Evolutionary conservation across 257 asterid genomes (phyloP).

Genomic region (Gentiana dahurica): DNA sequence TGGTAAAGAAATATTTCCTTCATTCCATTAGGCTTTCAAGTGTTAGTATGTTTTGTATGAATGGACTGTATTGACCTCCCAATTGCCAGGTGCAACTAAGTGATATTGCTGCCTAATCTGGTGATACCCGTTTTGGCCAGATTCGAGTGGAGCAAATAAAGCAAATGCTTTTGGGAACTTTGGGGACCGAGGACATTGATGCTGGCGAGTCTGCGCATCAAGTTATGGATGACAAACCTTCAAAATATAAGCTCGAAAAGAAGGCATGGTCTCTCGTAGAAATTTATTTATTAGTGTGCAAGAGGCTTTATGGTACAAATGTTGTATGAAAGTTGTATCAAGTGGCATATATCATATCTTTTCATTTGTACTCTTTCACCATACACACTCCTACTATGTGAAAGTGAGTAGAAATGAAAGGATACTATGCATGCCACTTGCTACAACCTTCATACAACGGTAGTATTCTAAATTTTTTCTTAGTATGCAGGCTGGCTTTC

Average conservation of each 20-base stretch:
- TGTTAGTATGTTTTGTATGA: constrained; percentile 43
- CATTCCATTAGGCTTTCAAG: constrained; percentile 30
- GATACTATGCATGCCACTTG: too few relatives aligned
- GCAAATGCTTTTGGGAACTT: constrained; percentile 45
- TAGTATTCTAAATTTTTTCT: too few relatives aligned
- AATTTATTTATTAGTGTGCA: neutral
- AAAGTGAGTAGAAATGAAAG: too few relatives aligned
- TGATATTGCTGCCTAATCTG: constrained; percentile 61
- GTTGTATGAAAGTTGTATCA: too few relatives aligned
- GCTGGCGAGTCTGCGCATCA: constrained; percentile 21
- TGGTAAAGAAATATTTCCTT: constrained; percentile 32
- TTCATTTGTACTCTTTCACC: neutral
- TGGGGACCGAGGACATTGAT: constrained; percentile 37
- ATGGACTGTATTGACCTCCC: constrained; percentile 44
- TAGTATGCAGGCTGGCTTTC: constrained; percentile 12
- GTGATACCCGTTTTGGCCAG: constrained; percentile 77
- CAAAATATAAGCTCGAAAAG: constrained; percentile 30
- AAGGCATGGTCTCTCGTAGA: constrained; percentile 20
- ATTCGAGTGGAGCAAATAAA: constrained; percentile 78
- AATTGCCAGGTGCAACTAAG: constrained; percentile 42
- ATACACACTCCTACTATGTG: too few relatives aligned
- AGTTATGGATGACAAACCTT: constrained; percentile 21
- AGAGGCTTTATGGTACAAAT: too few relatives aligned
- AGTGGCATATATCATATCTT: neutral
- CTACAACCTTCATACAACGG: too few relatives aligned